Evolutionary conservation across 2,329 filamentous ascomycete genomes (phyloP), one percentile per base, ranked within the genome.

Genomic region (Phialophora expanda): DNA sequence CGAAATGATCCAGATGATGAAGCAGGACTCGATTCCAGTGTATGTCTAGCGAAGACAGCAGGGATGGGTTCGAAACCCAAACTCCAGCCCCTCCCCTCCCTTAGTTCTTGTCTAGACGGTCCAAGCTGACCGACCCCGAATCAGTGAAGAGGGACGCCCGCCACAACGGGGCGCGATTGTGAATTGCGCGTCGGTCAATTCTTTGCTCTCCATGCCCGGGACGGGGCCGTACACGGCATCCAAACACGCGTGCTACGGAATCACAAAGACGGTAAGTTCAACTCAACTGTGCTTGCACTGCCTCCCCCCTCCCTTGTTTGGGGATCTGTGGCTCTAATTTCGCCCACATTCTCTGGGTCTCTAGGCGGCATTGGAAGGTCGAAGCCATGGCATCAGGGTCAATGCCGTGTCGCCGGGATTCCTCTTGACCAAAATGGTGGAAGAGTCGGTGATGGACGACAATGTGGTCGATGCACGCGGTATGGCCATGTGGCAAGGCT

Each of bases 1-100:
- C 78, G 92, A 93, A 7, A 88, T 97, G 44, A 61, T 30, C 28
- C 65, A 67, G 54, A 69, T 69, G 69, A 62, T 69, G 56, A 69
- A 70, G 62, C 69, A 70, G 46, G 67, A 70, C 7, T 55, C 59
- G 30, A 56, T 69, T 8, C 56, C 65, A 46, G 66, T 62, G 61
- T 68, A 41, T 28, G 60, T 53, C 38, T 4, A 9, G 32, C 32
- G 9, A 34, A 34, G 32, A 34, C 32, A 11, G n/a, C n/a, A n/a
- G n/a, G n/a, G n/a, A n/a, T n/a, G n/a, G n/a, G n/a, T n/a, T n/a
- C n/a, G 24, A 24, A 34, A 34, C 32, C 9, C 32, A 34, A 12
- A 34, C 32, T 34, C 9, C 32, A 34, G 32, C 9, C 1, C 32
- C 11, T 12, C 32, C 32, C 32, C 1, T 32, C 12, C 32, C 32